Conservation (phyloP, 129 eudicot genomes). For the Calendula officinalis region DNA sequence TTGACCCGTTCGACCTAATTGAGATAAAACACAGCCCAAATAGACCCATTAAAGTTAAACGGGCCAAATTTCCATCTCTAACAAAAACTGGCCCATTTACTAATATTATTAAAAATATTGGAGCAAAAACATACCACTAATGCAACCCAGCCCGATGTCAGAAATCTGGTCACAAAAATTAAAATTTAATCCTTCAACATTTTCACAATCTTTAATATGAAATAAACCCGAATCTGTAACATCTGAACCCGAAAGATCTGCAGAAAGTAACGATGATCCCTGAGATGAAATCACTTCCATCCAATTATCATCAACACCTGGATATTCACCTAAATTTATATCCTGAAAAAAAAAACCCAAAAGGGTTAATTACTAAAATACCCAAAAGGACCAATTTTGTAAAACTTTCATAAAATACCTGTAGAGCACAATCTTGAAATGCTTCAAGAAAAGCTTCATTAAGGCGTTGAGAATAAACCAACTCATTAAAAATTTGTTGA, state of each 20-base stretch:
- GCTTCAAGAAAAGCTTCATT: conserved; percentile 64
- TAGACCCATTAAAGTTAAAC: no score
- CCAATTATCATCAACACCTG: conserved; percentile 75
- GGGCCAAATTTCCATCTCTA: no score
- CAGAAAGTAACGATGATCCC: conserved; percentile 75
- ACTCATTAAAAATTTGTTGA: conserved; percentile 84
- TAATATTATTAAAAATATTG: no score
- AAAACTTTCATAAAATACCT: conserved; percentile 41
- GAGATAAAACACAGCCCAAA: no score
- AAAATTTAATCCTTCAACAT: conserved; percentile 56
- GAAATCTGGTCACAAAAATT: conserved; percentile 77
- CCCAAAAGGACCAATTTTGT: no score
- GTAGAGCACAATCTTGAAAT: conserved; percentile 91
- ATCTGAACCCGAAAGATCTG: conserved; percentile 85
- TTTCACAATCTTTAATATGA: conserved; percentile 56
- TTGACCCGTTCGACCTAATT: no score
- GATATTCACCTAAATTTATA: conserved; percentile 80
- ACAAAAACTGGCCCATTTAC: no score
- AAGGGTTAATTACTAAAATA: not conserved
- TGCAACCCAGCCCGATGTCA: conserved; percentile 51
- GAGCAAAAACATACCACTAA: conserved; percentile 37
- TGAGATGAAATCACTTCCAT: conserved; percentile 82
- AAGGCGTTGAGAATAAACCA: conserved; percentile 68
- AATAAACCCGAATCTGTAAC: conserved; percentile 71
- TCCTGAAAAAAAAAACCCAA: conserved; percentile 48